Percentiles rank a stretch among this genome's conserved stretches.
These are phyloP conservation scores for Chlorella sp. DNA, from an alignment of 139 green algal species.

Conservation along the genomic window DNA sequence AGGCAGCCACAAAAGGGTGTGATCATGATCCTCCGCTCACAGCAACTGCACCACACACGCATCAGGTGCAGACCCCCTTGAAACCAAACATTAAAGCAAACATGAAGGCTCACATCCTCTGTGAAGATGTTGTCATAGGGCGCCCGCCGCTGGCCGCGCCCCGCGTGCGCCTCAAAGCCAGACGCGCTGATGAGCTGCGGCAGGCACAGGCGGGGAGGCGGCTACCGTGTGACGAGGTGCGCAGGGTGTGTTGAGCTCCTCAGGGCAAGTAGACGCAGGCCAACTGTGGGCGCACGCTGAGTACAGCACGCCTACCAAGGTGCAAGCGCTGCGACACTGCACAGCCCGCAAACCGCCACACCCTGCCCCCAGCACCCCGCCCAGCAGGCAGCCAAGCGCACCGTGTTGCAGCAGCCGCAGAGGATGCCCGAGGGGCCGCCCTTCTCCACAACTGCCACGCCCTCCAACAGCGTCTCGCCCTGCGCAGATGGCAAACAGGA, in stretches of 20 bases:
- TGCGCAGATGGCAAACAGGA: constrained; percentile 23
- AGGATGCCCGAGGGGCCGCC: constrained; percentile 73
- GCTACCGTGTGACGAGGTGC: background rate
- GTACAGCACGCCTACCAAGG: background rate
- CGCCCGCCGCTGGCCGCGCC: constrained; percentile 62
- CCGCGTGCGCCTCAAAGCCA: constrained; percentile 87
- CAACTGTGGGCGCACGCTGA: too few species aligned
- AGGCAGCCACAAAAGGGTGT: too few species aligned
- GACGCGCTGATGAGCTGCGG: constrained; percentile 67
- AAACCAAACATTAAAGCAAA: too few species aligned
- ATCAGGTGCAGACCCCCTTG: too few species aligned
- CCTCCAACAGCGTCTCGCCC: constrained; percentile 66
- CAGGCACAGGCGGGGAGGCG: background rate
- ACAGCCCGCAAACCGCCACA: background rate
- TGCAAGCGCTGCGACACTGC: background rate
- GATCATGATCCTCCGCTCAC: too few species aligned
- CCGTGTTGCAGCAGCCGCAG: constrained; percentile 81
- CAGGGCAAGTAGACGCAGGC: too few species aligned
- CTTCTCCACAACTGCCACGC: constrained; percentile 42
- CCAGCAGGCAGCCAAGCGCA: constrained; percentile 33
- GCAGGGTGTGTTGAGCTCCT: background rate
- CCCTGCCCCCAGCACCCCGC: too few species aligned
- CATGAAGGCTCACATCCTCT: constrained; percentile 13
- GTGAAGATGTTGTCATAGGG: constrained; percentile 87
- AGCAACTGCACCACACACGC: too few species aligned